Evolutionary conservation across 2,329 filamentous ascomycete genomes (phyloP), one percentile per base, ranked within the genome.

Genomic region (Microcyclospora pomicola): DNA sequence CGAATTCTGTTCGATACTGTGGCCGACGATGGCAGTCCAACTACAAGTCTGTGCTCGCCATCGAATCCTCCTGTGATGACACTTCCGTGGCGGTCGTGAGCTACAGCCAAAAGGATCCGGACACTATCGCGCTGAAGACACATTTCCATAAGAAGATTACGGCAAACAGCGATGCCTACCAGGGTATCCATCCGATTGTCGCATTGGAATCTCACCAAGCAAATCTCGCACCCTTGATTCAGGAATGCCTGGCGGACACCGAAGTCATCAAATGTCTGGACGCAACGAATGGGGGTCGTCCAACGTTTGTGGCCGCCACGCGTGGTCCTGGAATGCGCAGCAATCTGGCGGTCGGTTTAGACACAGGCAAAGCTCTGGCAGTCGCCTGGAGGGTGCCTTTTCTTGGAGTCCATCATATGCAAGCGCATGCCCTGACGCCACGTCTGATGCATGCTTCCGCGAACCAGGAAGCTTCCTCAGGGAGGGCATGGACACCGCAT

Each of bases 391-490:
- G 77, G 46, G 71, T 86, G 29, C 87, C 88, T 2, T 65, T 96
- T 27, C 59, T 96, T 1, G 91, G 77, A 1, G 82, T 95, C 1
- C 82, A 98, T 59, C 91, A 98, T 60, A 96, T 98, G 91, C 87
- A 95, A 58, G 91, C 87, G 9, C 91, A 98, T 60, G 81, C 91
- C 13, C 64, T 98, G 44, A 96, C 91, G 13, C 82, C 88, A 12
- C 72, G 85, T 9, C 71, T 98, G 31, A 77, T 50, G 9, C 14
- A n/a, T 31, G 30, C 30, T 4, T 5, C 14, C 12, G 30, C 12
- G 4, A 31, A 31, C 14, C 6, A n/a, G 4, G 30, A 4, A n/a
- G 14, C 30, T n/a, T 33, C 30, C 15, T 45, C 47, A 24, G 19
- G 7, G 7, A 7, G 5, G 7, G n/a, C 42, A 42, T 41, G 34